Evolutionary conservation across 169 alveolate genomes (phyloP).

Genomic region (Cryptosporidium felis): DNA sequence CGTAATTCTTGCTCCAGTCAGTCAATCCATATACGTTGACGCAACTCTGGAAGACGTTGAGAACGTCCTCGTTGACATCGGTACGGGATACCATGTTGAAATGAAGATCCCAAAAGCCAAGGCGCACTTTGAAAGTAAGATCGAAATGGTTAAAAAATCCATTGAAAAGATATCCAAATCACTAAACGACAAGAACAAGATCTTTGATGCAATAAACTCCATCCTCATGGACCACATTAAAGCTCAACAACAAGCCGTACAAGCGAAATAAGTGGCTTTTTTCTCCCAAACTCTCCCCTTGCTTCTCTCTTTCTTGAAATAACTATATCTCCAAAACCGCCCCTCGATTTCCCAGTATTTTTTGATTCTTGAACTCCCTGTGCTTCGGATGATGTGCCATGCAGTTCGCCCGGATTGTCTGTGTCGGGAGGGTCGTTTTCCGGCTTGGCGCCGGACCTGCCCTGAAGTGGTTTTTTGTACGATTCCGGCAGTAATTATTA

Average conservation of each 20-base stretch:
- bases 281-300: too few relatives aligned
- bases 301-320: too few relatives aligned
- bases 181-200: conserved; percentile 26
- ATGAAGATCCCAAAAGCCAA: conserved; percentile 34
- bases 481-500: too few relatives aligned
- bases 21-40: conserved; percentile 57
- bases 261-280: too few relatives aligned
- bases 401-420: too few relatives aligned
- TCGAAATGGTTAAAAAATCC: conserved; percentile 50
- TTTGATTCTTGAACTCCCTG: too few relatives aligned
- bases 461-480: too few relatives aligned
- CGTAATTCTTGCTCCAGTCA: conserved; percentile 35
- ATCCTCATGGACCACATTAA: conserved; percentile 43
- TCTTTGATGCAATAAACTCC: conserved; percentile 53
- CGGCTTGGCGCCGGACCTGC: too few relatives aligned
- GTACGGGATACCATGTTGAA: conserved; percentile 68
- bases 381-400: too few relatives aligned
- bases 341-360: too few relatives aligned
- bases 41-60: conserved; percentile 38
- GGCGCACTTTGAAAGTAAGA: conserved; percentile 39
- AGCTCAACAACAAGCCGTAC: conserved; percentile 21
- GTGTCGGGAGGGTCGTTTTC: too few relatives aligned
- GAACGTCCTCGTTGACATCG: conserved; percentile 50
- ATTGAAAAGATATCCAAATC: conserved; percentile 52
- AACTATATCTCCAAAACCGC: too few relatives aligned